Conservation (phyloP, 768 basidiomycete genomes). For the Trametes villosa region DNA sequence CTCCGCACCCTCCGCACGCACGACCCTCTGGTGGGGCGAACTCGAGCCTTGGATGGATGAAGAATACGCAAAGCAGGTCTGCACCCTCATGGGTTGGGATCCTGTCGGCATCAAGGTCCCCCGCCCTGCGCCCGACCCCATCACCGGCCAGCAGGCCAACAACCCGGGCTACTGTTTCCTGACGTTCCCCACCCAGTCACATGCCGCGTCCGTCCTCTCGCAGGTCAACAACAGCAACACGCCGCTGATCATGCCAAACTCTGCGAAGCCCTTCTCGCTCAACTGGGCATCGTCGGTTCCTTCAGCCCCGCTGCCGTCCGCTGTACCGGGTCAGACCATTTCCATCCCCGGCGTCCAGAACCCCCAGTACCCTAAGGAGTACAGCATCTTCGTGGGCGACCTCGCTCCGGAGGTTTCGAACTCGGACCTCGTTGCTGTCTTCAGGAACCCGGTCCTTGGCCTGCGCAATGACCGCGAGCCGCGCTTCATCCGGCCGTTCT, state of each 20-base stretch:
- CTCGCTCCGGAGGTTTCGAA: slow-evolving; percentile 92
- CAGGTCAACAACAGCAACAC: slow-evolving; percentile 58
- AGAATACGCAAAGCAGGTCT: slow-evolving; percentile 90
- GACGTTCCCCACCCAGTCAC: slow-evolving; percentile 74
- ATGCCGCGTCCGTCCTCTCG: slow-evolving; percentile 70
- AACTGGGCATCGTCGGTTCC: slow-evolving; percentile 68
- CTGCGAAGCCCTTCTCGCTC: slow-evolving; percentile 77
- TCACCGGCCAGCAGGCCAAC: slow-evolving; percentile 68
- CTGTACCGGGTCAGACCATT: slow-evolving; percentile 39
- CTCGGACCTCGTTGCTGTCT: slow-evolving; percentile 92
- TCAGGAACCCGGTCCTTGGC: slow-evolving; percentile 87
- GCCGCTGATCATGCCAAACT: slow-evolving; percentile 82
- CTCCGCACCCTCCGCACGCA: slow-evolving; percentile 39
- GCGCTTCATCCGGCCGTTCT: slow-evolving; percentile 86
- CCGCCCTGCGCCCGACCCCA: slow-evolving; percentile 57
- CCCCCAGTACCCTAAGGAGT: slow-evolving; percentile 77
- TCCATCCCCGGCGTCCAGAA: slow-evolving; percentile 44
- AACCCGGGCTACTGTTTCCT: slow-evolving; percentile 90
- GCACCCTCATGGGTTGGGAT: slow-evolving; percentile 87
- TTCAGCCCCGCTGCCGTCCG: slow-evolving; percentile 38
- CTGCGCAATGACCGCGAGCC: slow-evolving; percentile 86
- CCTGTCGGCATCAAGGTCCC: slow-evolving; percentile 75
- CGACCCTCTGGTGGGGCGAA: slow-evolving; percentile 84
- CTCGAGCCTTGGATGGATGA: slow-evolving; percentile 98
- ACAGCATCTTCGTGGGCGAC: slow-evolving; percentile 94